phyloP scores from a whole-genome alignment of 176 grass and related monocot genomes.

The bread wheat (Triticum aestivum) region IWGSC_CS_RefSeq_v2.1 NC_057809.1:562219621-562220120 shows the following conservation, averaged over 20 bases:
- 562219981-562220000: not conserved
- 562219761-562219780: not conserved
- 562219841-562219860: not conserved
- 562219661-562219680: conserved; percentile 27
- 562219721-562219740: conserved; percentile 2
- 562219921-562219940: conserved; percentile 47
- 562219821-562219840: not conserved
- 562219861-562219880: not conserved
- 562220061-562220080: conserved; percentile 5
- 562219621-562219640: conserved; percentile 24
- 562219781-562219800: conserved; percentile 7
- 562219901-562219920: conserved; percentile 40
- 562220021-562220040: not conserved
- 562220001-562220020: conserved; percentile 30
- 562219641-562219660: not conserved
- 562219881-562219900: conserved; percentile 1
- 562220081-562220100: not conserved
- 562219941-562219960: conserved; percentile 28
- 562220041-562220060: conserved; percentile 39
- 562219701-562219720: not conserved
- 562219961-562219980: conserved; percentile 36
- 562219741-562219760: not conserved
- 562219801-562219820: conserved; percentile 10
- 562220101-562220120: conserved; percentile 24
- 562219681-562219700: conserved; percentile 5